phyloP scores from a whole-genome alignment of 371 early-diverging fungal genomes.

The Amoeboaphelidium protococcarum region DNA sequence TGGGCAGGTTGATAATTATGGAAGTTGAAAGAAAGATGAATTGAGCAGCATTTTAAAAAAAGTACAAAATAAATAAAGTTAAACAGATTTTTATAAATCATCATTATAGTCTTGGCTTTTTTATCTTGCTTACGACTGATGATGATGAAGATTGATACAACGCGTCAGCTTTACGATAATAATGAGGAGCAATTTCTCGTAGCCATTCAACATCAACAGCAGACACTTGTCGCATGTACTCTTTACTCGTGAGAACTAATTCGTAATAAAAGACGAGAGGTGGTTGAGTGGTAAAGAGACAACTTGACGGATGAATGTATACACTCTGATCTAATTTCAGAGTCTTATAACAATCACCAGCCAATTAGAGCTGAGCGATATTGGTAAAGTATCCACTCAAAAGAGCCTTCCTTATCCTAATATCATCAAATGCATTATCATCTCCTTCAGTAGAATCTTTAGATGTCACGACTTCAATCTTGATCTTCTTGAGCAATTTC shows the following conservation, averaged over 20 bases:
- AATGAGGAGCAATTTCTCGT: conserved; percentile 76
- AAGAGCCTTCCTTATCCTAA: conserved; percentile 38
- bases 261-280: conserved; percentile 74
- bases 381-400: conserved; percentile 87
- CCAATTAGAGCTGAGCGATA: conserved; percentile 39
- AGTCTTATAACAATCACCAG: conserved; percentile 69
- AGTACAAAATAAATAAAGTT: too few species aligned
- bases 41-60: too few species aligned
- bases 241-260: conserved; percentile 68
- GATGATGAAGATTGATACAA: not conserved
- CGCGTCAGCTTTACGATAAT: conserved; percentile 41
- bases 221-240: conserved; percentile 80
- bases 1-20: too few species aligned
- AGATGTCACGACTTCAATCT: conserved; percentile 47
- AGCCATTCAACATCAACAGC: conserved; percentile 83
- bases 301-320: conserved; percentile 70
- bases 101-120: not conserved
- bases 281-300: conserved; percentile 34
- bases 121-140: not conserved
- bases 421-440: conserved; percentile 19
- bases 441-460: conserved; percentile 42
- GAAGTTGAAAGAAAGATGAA: too few species aligned
- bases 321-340: conserved; percentile 74
- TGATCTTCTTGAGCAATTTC: conserved; percentile 69
- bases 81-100: not conserved